These are phyloP conservation scores for Yamadazyma ubonensis DNA, from an alignment of 805 yeast species.

Conservation along the genomic window DNA sequence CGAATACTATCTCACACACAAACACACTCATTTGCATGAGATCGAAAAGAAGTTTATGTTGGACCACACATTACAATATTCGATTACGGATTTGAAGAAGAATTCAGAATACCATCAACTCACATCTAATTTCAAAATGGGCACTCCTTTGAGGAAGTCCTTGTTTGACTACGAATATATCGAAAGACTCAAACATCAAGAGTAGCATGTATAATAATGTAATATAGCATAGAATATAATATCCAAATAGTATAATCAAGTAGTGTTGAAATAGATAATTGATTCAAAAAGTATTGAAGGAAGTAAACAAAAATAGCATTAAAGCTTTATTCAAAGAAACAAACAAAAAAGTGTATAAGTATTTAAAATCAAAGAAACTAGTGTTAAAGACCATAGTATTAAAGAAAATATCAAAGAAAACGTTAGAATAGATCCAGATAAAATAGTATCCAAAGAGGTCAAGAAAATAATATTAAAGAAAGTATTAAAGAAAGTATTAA, in stretches of 20 bases:
- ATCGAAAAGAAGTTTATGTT: slow-evolving; percentile 23
- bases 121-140: slow-evolving; percentile 25
- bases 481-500: too few species aligned
- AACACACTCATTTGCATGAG: slow-evolving; percentile 25
- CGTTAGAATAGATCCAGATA: too few species aligned
- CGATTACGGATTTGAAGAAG: slow-evolving; percentile 17
- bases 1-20: slow-evolving; percentile 28
- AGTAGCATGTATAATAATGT: slow-evolving; percentile 5
- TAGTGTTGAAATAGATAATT: too few species aligned
- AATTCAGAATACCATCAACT: slow-evolving; percentile 25
- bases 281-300: too few species aligned
- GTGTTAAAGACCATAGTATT: too few species aligned
- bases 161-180: slow-evolving; percentile 26
- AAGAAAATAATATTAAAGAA: too few species aligned
- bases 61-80: slow-evolving; percentile 18
- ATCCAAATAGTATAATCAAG: not conserved
- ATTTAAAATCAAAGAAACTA: too few species aligned
- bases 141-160: slow-evolving; percentile 24
- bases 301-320: too few species aligned
- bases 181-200: slow-evolving; percentile 20
- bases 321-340: too few species aligned
- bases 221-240: slow-evolving; percentile 1
- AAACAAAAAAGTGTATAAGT: too few species aligned
- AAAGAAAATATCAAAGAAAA: too few species aligned
- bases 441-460: too few species aligned